Evolutionary conservation across 2,329 filamentous ascomycete species (phyloP).

Genomic region (Xylariaceae sp.): DNA sequence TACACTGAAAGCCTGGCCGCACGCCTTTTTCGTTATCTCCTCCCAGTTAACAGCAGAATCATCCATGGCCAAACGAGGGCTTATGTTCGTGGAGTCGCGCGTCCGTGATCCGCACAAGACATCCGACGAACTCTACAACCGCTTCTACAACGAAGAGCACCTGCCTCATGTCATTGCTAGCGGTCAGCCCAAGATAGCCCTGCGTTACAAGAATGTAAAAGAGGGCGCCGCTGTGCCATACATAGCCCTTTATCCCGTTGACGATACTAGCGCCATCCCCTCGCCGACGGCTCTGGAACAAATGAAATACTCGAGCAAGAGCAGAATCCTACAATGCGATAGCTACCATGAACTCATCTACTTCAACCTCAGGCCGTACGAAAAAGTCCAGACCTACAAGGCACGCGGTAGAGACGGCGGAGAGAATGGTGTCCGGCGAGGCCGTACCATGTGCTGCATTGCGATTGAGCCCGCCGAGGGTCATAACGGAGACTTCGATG

Average conservation of each 20-base stretch:
- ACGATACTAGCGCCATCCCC: not conserved
- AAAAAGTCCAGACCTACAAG: constrained; percentile 9
- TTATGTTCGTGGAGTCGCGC: constrained; percentile 2
- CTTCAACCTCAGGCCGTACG: constrained; percentile 5
- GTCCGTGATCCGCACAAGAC: constrained; percentile 1
- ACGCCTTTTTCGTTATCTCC: not conserved
- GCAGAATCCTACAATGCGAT: constrained; percentile 4
- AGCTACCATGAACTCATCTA: constrained; percentile 1
- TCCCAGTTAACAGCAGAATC: not conserved
- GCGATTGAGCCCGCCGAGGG: constrained; percentile 5
- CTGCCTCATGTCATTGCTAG: constrained; percentile 3
- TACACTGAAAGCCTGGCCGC: not conserved
- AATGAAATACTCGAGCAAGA: not conserved
- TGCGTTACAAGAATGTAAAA: constrained; percentile 11
- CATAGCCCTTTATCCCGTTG: constrained; percentile 10
- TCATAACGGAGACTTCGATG: constrained; percentile 1
- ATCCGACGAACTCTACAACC: constrained; percentile 10
- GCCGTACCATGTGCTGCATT: not conserved
- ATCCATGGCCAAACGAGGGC: constrained; percentile 2
- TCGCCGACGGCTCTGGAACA: not conserved
- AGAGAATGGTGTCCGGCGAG: not conserved
- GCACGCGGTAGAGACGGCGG: not conserved
- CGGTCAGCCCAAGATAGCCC: constrained; percentile 5
- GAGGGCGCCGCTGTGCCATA: not conserved
- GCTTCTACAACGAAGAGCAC: constrained; percentile 6